Evolutionary conservation across 441 rosid species (phyloP).

Genomic region (Populus hybrid): DNA sequence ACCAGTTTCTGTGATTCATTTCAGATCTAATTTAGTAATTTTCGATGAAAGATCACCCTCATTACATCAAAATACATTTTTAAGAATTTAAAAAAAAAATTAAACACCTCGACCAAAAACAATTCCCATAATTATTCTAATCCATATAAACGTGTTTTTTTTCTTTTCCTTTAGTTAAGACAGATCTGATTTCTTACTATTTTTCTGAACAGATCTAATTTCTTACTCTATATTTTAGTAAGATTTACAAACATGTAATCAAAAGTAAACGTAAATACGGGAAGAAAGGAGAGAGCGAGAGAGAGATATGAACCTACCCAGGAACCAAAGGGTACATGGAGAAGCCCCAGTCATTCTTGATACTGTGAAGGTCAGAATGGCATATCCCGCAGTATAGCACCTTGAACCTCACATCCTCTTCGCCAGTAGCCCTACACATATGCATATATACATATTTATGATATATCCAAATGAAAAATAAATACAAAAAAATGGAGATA

Average conservation of each 20-base stretch:
- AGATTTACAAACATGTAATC: too few relatives aligned
- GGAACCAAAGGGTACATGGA: slow-evolving; percentile 1
- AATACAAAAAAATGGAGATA: neutral
- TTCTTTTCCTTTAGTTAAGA: too few relatives aligned
- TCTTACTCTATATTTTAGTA: neutral
- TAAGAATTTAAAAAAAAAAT: too few relatives aligned
- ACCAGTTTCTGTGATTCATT: too few relatives aligned
- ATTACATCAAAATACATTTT: neutral
- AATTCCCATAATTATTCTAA: too few relatives aligned
- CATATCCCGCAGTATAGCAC: neutral
- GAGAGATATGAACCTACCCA: neutral
- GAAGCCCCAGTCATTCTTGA: neutral
- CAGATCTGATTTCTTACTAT: neutral
- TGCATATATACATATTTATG: neutral
- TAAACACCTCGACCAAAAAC: too few relatives aligned
- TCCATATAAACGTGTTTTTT: too few relatives aligned
- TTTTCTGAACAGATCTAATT: neutral
- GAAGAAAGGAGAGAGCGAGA: neutral
- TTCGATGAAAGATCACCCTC: too few relatives aligned
- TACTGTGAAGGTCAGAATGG: neutral
- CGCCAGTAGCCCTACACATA: neutral
- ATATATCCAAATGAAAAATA: neutral
- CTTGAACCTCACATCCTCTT: slow-evolving; percentile 10
- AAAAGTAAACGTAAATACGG: neutral
- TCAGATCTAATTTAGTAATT: too few relatives aligned